phyloP scores from a whole-genome alignment of 1,284 basidiomycete genomes.

The Singerocomus inundabilis region DNA sequence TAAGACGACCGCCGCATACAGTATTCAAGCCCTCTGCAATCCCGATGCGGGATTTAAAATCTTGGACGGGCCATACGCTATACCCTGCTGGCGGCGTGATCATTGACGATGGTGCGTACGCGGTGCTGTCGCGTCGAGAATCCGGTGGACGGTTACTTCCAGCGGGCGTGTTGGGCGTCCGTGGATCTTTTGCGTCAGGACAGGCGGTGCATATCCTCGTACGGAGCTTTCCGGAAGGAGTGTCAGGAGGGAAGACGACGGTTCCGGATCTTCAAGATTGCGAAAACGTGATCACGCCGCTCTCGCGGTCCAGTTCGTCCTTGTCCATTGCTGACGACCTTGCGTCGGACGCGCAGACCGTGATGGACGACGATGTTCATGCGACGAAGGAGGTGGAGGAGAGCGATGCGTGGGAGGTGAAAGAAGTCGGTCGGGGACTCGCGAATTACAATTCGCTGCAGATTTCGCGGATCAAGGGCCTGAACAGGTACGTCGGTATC shows the following conservation, averaged over 20 bases:
- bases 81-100: constrained; percentile 85
- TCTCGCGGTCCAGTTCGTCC: constrained; percentile 39
- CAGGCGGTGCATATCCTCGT: constrained; percentile 90
- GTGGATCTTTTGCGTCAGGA: constrained; percentile 89
- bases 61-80: constrained; percentile 94
- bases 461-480: constrained; percentile 84
- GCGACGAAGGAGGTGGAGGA: constrained; percentile 31
- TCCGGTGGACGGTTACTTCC: constrained; percentile 89
- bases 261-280: constrained; percentile 23
- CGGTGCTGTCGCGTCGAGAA: constrained; percentile 80
- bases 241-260: constrained; percentile 23
- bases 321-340: constrained; percentile 37
- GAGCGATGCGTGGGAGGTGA: constrained; percentile 67
- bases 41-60: constrained; percentile 88
- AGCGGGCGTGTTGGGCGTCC: constrained; percentile 85
- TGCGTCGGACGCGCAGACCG: constrained; percentile 22
- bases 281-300: constrained; percentile 35
- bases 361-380: constrained; percentile 32
- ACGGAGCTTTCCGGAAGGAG: constrained; percentile 36
- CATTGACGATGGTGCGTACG: constrained; percentile 87
- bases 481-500: constrained; percentile 69
- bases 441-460: constrained; percentile 96
- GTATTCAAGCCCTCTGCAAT: constrained; percentile 76
- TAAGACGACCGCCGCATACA: constrained; percentile 75
- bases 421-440: constrained; percentile 91